phyloP scores from a whole-genome alignment of 306 rosid species.

The Gastrolobium villosum region DNA sequence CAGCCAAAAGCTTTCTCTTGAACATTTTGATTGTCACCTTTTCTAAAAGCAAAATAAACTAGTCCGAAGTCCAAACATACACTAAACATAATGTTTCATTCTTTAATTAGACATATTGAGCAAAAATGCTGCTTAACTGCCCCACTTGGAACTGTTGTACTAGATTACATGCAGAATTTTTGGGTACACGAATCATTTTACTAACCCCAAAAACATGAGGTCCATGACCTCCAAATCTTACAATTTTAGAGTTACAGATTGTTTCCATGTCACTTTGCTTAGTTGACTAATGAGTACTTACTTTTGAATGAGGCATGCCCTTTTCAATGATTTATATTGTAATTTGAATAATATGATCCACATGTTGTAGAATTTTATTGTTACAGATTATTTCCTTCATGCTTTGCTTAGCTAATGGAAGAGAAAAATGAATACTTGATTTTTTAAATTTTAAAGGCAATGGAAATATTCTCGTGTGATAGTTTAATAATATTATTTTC shows the following conservation, averaged over 20 bases:
- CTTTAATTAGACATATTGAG: background rate
- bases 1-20: background rate
- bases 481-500: background rate
- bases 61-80: background rate
- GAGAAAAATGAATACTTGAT: constrained; percentile 1
- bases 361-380: background rate
- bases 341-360: background rate
- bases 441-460: constrained; percentile 30
- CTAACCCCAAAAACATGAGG: background rate
- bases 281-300: background rate
- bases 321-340: background rate
- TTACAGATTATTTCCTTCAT: background rate
- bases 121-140: constrained; percentile 20
- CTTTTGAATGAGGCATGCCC: background rate
- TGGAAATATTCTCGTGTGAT: background rate
- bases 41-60: constrained; percentile 23
- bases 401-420: constrained; percentile 9
- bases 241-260: background rate
- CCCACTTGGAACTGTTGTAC: background rate
- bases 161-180: constrained; percentile 4
- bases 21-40: background rate
- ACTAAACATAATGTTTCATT: background rate
- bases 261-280: constrained; percentile 1
- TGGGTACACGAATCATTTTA: constrained; percentile 1
- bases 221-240: background rate